These are phyloP conservation scores for Colletotrichum sp. DNA, from an alignment of 2,329 filamentous ascomycete species.

Conservation along the genomic window DNA sequence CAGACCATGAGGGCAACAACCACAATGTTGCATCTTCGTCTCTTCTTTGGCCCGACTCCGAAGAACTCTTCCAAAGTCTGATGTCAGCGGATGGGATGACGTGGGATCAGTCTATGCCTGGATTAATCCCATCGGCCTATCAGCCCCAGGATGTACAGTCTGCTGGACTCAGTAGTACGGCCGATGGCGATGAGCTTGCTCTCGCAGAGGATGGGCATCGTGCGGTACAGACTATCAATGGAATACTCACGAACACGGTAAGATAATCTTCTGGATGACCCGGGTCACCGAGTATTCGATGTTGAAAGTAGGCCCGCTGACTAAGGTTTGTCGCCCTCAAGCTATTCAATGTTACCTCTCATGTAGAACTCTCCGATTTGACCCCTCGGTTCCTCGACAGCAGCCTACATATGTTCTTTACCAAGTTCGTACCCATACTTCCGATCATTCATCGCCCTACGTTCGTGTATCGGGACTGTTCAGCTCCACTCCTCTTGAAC, in stretches of 20 bases:
- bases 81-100: neutral
- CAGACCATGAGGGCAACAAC: neutral
- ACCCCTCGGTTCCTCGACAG: neutral
- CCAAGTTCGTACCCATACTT: neutral
- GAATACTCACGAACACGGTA: neutral
- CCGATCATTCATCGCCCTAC: neutral
- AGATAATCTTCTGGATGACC: neutral
- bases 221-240: neutral
- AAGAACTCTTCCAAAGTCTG: neutral
- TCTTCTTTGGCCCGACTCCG: neutral
- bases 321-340: neutral
- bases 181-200: neutral
- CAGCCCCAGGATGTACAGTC: neutral
- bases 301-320: neutral
- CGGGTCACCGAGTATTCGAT: neutral
- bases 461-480: neutral
- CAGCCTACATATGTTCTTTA: neutral
- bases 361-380: neutral
- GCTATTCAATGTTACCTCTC: neutral
- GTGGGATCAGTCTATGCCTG: neutral
- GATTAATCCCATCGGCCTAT: neutral
- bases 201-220: neutral
- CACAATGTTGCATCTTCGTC: neutral
- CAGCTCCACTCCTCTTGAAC: neutral
- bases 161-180: neutral